These are phyloP conservation scores for Diddensiella santjacobensis DNA, from an alignment of 805 yeast species.

Conservation along the genomic window DNA sequence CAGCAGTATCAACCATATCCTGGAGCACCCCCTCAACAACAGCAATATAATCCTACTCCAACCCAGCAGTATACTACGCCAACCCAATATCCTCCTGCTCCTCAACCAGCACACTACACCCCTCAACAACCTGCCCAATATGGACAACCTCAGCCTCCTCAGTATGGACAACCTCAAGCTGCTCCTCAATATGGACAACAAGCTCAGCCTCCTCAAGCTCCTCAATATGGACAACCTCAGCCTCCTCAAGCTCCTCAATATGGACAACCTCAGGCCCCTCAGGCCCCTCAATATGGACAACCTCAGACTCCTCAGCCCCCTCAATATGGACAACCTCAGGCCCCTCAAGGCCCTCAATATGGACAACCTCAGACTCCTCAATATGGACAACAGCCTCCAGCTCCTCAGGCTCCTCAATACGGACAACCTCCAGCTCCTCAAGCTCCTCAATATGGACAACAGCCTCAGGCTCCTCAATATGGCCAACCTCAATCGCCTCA, in stretches of 20 bases:
- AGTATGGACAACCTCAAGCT: slow-evolving; percentile 14
- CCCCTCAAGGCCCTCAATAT: slow-evolving; percentile 16
- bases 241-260: slow-evolving; percentile 13
- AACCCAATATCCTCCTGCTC: slow-evolving; percentile 6
- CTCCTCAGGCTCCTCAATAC: slow-evolving; percentile 18
- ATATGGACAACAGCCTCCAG: slow-evolving; percentile 13
- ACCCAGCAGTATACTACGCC: slow-evolving; percentile 8
- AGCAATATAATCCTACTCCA: not conserved
- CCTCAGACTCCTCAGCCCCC: slow-evolving; percentile 16
- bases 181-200: slow-evolving; percentile 8
- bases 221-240: slow-evolving; percentile 20
- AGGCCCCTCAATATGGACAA: slow-evolving; percentile 12
- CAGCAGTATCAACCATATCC: slow-evolving; percentile 11
- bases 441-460: slow-evolving; percentile 10
- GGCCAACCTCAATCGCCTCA: slow-evolving; percentile 13
- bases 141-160: slow-evolving; percentile 17
- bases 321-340: slow-evolving; percentile 13
- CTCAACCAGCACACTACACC: slow-evolving; percentile 17
- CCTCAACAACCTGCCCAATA: slow-evolving; percentile 15
- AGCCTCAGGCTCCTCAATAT: slow-evolving; percentile 6
- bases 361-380: slow-evolving; percentile 11
- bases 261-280: slow-evolving; percentile 13
- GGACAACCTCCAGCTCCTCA: slow-evolving; percentile 16
- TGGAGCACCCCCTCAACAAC: slow-evolving; percentile 6
- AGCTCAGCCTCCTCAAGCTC: slow-evolving; percentile 17